Base-by-base conservation (phyloP, 768 basidiomycete genomes). In the Lactarius sp. region DNA sequence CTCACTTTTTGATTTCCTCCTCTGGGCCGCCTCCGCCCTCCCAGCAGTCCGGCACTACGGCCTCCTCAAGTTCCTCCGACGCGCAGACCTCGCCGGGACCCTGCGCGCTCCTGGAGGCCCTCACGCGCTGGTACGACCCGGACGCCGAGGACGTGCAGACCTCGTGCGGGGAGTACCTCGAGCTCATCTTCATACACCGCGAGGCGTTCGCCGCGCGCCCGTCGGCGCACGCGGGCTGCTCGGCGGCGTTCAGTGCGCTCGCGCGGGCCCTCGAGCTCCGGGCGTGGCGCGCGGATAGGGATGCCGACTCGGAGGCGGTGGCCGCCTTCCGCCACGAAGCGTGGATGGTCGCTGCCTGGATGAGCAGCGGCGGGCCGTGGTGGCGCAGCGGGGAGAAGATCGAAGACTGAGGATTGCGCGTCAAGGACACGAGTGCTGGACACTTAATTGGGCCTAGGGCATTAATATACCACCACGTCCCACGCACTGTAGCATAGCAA, bases 131-230 rank as follows among this genome's bases (percentile, higher is more conserved):
- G 7, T 68, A 66, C 67, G 66, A 66, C 60, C 63, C 72, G 64
- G 69, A 68, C 12, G 60, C 71, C 60, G 72, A 66, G 53, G 69
- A 62, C 8, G 75, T 78, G 62, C 73, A 74, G 68, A 89, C 86
- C 60, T 87, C 86, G 52, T 80, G 81, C 75, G 88, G 88, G 69
- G 87, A 82, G 62, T 92, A 90, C 70, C 81, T 92, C 74, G 89
- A 92, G 70, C 79, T 81, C 56, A 85, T 92, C 69, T 88, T 90
- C 74, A 83, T 84, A 0, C 89, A 92, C 75, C 87, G 89, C 71
- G 84, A 86, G 71, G 82, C 87, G 42, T 78, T 86, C 65, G 77
- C 74, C 66, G 81, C 85, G 10, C 85, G 77, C 70, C 88, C 89
- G 20, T 75, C 77, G 59, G 85, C 77, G 12, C 89, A 91, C 76